Conservation (phyloP, 495 filamentous ascomycete species). For the Amphirosellinia nigrospora region DNA sequence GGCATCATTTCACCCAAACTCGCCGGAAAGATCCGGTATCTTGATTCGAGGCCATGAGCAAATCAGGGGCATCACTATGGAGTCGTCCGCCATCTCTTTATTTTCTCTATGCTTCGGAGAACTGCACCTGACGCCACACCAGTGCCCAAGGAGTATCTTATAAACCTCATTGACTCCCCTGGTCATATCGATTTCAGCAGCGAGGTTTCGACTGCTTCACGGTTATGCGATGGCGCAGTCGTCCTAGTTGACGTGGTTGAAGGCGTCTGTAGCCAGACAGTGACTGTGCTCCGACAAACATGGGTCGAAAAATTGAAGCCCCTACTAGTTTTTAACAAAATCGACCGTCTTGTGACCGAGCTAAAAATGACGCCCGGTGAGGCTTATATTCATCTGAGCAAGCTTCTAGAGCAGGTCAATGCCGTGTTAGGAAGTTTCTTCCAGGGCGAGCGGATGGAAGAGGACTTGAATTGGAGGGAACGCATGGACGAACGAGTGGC, state of each 20-base stretch:
- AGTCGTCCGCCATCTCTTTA: conserved; percentile 96
- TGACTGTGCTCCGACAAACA: conserved; percentile 91
- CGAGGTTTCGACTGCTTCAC: conserved; percentile 94
- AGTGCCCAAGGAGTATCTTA: conserved; percentile 83
- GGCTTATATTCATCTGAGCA: conserved; percentile 88
- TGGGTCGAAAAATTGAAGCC: conserved; percentile 98
- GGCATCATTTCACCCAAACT: conserved; percentile 98
- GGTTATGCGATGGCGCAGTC: conserved; percentile 92
- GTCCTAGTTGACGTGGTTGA: conserved; percentile 98
- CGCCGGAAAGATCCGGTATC: conserved; percentile 96
- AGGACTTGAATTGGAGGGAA: conserved; percentile 95
- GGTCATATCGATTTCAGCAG: conserved; percentile 99
- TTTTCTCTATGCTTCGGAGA: conserved; percentile 86
- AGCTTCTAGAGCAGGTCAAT: conserved; percentile 93
- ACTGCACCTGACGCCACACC: conserved; percentile 70
- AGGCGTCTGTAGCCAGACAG: conserved; percentile 97
- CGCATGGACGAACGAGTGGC: conserved; percentile 84
- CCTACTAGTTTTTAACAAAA: conserved; percentile 96
- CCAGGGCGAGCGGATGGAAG: conserved; percentile 98
- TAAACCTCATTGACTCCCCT: conserved; percentile 98
- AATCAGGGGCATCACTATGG: conserved; percentile 97
- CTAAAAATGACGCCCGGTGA: conserved; percentile 89
- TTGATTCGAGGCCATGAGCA: conserved; percentile 96
- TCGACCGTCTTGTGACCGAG: conserved; percentile 92
- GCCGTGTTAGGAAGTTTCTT: conserved; percentile 97